Percentiles rank a stretch among this genome's conserved stretches.
These are phyloP conservation scores for Oryza rufipogon DNA, from an alignment of 176 grass and related monocot genomes.

Conservation along the genomic window DNA sequence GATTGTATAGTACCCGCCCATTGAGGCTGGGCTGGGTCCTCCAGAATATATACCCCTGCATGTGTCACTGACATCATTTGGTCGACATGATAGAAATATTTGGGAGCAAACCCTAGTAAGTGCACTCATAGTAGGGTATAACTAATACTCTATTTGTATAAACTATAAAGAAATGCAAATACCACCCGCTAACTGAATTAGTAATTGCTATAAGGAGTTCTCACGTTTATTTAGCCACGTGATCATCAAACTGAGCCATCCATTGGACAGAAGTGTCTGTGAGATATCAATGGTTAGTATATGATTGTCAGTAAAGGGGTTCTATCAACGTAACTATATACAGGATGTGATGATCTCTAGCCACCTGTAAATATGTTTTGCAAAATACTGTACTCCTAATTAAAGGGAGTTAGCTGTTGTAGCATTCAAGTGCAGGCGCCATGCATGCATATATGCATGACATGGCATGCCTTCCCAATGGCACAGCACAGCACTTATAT, in stretches of 20 bases:
- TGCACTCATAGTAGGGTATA: not conserved
- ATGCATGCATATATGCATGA: not conserved
- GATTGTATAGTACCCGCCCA: not conserved
- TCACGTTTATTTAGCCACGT: too few relatives aligned
- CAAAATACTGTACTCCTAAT: not conserved
- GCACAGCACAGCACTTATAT: conserved; percentile 25
- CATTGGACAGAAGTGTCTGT: too few relatives aligned
- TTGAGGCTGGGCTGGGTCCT: not conserved
- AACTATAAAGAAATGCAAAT: too few relatives aligned
- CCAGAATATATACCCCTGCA: not conserved
- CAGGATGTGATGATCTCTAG: not conserved
- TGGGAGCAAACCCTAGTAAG: too few relatives aligned
- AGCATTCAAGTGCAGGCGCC: not conserved
- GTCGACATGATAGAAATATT: not conserved
- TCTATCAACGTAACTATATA: not conserved
- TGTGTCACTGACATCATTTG: not conserved
- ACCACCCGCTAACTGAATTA: too few relatives aligned
- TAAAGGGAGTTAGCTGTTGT: not conserved
- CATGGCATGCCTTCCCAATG: not conserved
- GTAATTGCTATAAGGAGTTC: too few relatives aligned
- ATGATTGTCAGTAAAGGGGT: too few relatives aligned
- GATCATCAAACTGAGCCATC: too few relatives aligned
- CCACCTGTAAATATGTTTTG: not conserved
- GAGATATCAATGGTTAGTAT: too few relatives aligned
- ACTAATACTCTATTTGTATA: too few relatives aligned